Evolutionary conservation across 768 basidiomycete genomes (phyloP), one percentile per base, ranked within the genome.

Genomic region (Pholiota microspora): DNA sequence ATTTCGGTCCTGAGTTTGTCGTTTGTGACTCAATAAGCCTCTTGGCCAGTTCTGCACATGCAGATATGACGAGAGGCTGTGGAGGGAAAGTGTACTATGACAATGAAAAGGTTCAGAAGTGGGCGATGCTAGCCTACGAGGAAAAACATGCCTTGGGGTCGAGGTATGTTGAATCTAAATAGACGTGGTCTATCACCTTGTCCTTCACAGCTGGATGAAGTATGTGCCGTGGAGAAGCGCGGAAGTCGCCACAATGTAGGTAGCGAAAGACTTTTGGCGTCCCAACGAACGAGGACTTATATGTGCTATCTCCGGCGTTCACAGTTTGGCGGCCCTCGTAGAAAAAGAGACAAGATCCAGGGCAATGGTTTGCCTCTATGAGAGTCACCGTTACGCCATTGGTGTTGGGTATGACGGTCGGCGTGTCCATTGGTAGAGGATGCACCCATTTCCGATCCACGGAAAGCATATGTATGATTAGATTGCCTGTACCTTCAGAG

Each of bases 361-460:
- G 97, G 69, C 96, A 98, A 65, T 98, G 97, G 67, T 99, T 98
- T 8, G 96, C 97, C 64, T 97, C 92, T n/a, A 99, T 93, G 35
- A 95, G 82, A 1, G 94, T 98, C 4, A 98, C 95, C 32, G 73
- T 76, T 31, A 98, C 92, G 2, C 94, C 94, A 24, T 84, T 83
- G 0, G 93, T 92, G 60, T 90, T 72, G 0, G 96, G 92, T 52
- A 97, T 78, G 29, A 83, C 67, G 0, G 83, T 86, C 0, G 92
- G 80, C 0, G 74, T 73, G 68, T 97, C 83, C 80, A 94, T 83
- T 1, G 93, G 90, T 2, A 98, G 76, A 4, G 93, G 84, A 62
- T 89, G 80, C 0, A 99, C 87, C 92, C 92, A 98, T 73, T 89
- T 83, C 46, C 77, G 80, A 65, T 95, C 88, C 7, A 99, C 94